These are phyloP conservation scores for Pisolithus orientalis DNA, from an alignment of 768 basidiomycete genomes.

Conservation along the genomic window DNA sequence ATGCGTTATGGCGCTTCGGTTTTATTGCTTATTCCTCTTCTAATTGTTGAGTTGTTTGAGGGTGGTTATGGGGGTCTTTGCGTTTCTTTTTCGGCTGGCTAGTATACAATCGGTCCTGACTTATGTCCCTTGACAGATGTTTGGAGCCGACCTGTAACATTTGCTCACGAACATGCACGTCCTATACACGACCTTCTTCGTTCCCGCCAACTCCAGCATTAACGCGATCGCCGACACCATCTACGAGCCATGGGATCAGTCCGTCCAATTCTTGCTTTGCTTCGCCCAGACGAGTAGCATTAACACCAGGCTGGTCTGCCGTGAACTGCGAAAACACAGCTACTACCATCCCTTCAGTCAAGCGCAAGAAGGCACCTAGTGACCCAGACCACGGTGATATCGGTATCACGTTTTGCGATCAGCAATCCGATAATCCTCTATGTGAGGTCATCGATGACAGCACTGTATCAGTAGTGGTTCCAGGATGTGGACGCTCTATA, in stretches of 20 bases:
- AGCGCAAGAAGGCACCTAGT: conserved; percentile 24
- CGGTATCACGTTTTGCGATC: conserved; percentile 1
- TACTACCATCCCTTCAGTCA: conserved; percentile 4
- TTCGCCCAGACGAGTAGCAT: conserved; percentile 24
- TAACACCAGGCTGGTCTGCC: conserved; percentile 15
- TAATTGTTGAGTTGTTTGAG: background rate
- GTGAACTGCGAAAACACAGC: conserved; percentile 15
- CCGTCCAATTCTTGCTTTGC: conserved; percentile 2
- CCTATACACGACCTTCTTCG: conserved; percentile 24
- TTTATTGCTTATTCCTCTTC: background rate
- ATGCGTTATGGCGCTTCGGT: background rate
- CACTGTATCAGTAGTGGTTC: conserved; percentile 11
- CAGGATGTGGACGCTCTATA: conserved; percentile 31
- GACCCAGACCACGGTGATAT: conserved; percentile 17
- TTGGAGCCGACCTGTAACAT: conserved; percentile 28
- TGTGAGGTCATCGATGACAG: conserved; percentile 2
- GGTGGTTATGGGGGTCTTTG: background rate
- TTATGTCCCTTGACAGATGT: conserved; percentile 20
- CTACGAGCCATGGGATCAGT: conserved; percentile 7
- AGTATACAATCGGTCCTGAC: background rate
- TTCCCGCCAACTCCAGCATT: conserved; percentile 32
- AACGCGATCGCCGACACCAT: conserved; percentile 27
- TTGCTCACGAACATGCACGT: conserved; percentile 34
- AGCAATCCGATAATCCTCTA: conserved; percentile 2
- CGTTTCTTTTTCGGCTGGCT: background rate